Evolutionary conservation across 768 basidiomycete species (phyloP).

Genomic region (Sporobolomyces phaffii): DNA sequence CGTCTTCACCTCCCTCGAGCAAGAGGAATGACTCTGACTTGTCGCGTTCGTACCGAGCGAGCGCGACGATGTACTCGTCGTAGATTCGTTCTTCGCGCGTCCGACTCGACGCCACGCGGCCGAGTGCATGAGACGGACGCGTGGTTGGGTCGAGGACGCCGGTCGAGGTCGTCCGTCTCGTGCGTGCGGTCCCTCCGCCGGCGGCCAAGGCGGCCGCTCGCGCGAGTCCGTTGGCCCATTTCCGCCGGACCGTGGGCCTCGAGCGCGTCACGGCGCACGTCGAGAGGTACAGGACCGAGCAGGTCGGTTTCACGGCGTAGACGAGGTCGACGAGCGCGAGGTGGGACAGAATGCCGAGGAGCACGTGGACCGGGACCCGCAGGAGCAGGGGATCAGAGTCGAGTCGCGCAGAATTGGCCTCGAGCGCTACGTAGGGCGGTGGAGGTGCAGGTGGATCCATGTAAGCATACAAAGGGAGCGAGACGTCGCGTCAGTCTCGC

Average conservation of each 20-base stretch:
- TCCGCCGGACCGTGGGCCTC: not conserved
- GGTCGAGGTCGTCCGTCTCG: too few relatives aligned
- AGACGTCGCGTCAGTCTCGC: too few relatives aligned
- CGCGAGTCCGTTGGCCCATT: not conserved
- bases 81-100: conserved; percentile 12
- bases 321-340: conserved; percentile 4
- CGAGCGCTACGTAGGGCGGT: not conserved
- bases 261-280: not conserved
- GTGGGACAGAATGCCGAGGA: conserved; percentile 4
- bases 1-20: not conserved
- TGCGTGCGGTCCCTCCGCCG: too few relatives aligned
- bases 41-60: not conserved
- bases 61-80: conserved; percentile 11
- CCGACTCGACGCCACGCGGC: too few relatives aligned
- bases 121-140: too few relatives aligned
- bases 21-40: conserved; percentile 2
- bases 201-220: too few relatives aligned
- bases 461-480: too few relatives aligned
- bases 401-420: not conserved
- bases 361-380: conserved; percentile 12
- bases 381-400: not conserved
- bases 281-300: not conserved
- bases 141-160: too few relatives aligned
- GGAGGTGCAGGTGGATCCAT: not conserved
- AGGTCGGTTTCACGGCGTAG: not conserved